Evolutionary conservation across 139 green algal species (phyloP).

Genomic region (Raphidocelis subcapitata): DNA sequence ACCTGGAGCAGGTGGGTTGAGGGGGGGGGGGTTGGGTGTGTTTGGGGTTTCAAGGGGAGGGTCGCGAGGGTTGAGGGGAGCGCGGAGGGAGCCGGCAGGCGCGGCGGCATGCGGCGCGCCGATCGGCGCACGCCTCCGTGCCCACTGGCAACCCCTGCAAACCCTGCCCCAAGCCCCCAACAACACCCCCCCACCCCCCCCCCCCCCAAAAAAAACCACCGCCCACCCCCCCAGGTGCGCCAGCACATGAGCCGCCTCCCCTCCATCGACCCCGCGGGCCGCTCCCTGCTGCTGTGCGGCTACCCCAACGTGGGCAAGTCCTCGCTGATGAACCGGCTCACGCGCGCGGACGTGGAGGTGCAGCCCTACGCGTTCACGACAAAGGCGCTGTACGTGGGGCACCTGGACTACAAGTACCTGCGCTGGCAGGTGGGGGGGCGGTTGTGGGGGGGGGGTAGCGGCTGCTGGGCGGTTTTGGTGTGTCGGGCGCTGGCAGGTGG

Average conservation of each 20-base stretch:
- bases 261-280: constrained; percentile 96
- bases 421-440: constrained; percentile 72
- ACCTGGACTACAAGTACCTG: constrained; percentile 99
- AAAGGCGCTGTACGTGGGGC: constrained; percentile 96
- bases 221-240: constrained; percentile 61
- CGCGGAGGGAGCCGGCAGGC: too few species aligned
- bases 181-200: too few species aligned
- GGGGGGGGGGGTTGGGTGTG: constrained; percentile 17
- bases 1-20: constrained; percentile 99
- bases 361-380: constrained; percentile 98
- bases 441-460: background rate
- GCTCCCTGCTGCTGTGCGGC: constrained; percentile 95
- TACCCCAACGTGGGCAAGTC: constrained; percentile 99
- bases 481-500: constrained; percentile 68
- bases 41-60: too few species aligned
- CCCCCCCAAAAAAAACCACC: too few species aligned
- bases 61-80: too few species aligned
- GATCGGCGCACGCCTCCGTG: too few species aligned
- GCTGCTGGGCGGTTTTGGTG: too few species aligned
- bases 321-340: constrained; percentile 97
- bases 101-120: too few species aligned
- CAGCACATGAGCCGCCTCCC: constrained; percentile 98
- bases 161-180: too few species aligned
- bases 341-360: constrained; percentile 97
- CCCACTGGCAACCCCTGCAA: too few species aligned